phyloP scores from a whole-genome alignment of 176 grass and related monocot genomes.

The Coix lacrymajobi region DNA sequence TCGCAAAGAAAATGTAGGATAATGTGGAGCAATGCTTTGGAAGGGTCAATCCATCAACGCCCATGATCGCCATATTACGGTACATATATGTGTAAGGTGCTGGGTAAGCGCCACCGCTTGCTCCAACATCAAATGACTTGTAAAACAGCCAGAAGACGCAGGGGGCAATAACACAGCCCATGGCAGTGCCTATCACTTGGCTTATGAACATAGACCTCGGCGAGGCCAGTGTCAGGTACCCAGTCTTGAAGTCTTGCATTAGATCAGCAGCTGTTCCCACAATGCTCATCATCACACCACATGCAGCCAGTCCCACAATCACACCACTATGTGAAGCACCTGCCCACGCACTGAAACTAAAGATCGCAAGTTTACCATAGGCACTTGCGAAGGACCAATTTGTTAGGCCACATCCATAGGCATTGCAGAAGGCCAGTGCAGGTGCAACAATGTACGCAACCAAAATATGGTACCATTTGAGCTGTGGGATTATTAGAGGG shows the following conservation, averaged over 20 bases:
- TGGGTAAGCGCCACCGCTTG: slow-evolving; percentile 29
- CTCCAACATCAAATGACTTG: slow-evolving; percentile 52
- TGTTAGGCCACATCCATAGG: slow-evolving; percentile 70
- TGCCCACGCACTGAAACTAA: slow-evolving; percentile 58
- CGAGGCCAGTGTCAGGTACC: slow-evolving; percentile 67
- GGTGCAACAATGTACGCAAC: slow-evolving; percentile 51
- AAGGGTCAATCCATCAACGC: slow-evolving; percentile 40
- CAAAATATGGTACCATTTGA: slow-evolving; percentile 81
- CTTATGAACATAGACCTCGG: slow-evolving; percentile 79
- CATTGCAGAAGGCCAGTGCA: slow-evolving; percentile 75
- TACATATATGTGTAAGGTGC: slow-evolving; percentile 52
- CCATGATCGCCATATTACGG: slow-evolving; percentile 61
- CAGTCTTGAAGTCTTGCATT: slow-evolving; percentile 91
- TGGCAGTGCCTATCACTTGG: slow-evolving; percentile 66
- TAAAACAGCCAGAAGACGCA: slow-evolving; percentile 64
- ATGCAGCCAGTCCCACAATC: slow-evolving; percentile 52
- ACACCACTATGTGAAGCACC: slow-evolving; percentile 58
- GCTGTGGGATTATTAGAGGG: slow-evolving; percentile 54
- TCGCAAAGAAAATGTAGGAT: slow-evolving; percentile 41
- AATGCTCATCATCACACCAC: slow-evolving; percentile 83
- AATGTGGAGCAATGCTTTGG: slow-evolving; percentile 43
- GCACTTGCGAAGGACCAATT: slow-evolving; percentile 66
- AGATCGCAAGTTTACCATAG: slow-evolving; percentile 74
- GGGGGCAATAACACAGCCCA: slow-evolving; percentile 49
- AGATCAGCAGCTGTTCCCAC: slow-evolving; percentile 61